A percentile compares a stretch with the other conserved stretches of the same genome.
Evolutionary conservation across 345 rosid species (phyloP).

Genomic region (Rhizophora apiculata): DNA sequence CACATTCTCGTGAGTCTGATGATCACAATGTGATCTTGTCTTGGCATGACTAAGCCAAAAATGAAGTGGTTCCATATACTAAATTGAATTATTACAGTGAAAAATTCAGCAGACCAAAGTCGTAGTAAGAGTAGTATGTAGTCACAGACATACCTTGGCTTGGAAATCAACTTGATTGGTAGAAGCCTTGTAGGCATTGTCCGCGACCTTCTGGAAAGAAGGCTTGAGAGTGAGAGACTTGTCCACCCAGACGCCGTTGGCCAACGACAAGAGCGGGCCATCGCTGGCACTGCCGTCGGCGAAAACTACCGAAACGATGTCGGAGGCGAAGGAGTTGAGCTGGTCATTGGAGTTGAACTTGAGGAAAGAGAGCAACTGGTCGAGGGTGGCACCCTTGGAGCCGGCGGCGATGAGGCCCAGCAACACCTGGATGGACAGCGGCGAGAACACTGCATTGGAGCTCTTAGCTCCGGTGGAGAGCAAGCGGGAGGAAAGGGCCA

Average conservation of each 20-base stretch:
- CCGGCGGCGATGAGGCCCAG: constrained; percentile 73
- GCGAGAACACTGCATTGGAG: constrained; percentile 69
- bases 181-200: constrained; percentile 55
- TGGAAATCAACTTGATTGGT: constrained; percentile 65
- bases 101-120: too few species aligned
- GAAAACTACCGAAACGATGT: constrained; percentile 54
- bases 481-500: constrained; percentile 44
- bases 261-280: constrained; percentile 62
- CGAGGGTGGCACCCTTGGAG: constrained; percentile 53
- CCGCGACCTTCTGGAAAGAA: constrained; percentile 54
- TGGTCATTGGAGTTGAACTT: constrained; percentile 49
- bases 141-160: constrained; percentile 42
- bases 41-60: too few species aligned
- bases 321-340: constrained; percentile 52
- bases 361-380: constrained; percentile 80
- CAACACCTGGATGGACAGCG: constrained; percentile 66
- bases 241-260: constrained; percentile 72
- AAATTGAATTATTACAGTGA: too few species aligned
- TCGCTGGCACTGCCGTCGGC: constrained; percentile 64
- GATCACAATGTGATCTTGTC: too few species aligned
- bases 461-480: constrained; percentile 43
- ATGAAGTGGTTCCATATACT: too few species aligned
- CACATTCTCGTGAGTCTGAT: too few species aligned
- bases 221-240: constrained; percentile 54
- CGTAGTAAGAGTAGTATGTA: too few species aligned